Base-by-base conservation (phyloP, 805 yeast species). In the Pichia phayaonensis region DNA sequence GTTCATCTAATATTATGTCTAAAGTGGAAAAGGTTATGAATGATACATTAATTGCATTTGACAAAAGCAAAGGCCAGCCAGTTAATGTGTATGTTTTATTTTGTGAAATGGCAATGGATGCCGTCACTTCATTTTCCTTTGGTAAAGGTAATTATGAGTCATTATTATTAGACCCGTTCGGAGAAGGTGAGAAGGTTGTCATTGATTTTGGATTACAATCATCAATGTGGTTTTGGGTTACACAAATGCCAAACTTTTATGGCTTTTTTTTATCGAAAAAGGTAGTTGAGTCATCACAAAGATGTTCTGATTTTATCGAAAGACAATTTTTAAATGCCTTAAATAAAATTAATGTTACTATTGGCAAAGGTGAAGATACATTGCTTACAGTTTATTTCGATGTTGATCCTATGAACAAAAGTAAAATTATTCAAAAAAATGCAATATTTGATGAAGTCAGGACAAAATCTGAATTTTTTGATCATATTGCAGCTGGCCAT, bases 401-500 rank as follows among this genome's bases (percentile, higher is more conserved):
- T 16, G 21, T 39, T 7, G 44, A 40, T 11, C 11, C 45, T 4
- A n/a, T 4, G 11, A 7, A 27, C 1, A 15, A 31, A 5, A 50
- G 50, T 1, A 41, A 51, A 16, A 24, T 24, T 26, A 23, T 21
- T 10, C 51, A 40, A 34, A 31, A 59, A 54, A 45, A 24, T 43
- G 22, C 48, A 40, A 40, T 52, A 21, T 61, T 59, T 31, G 59
- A 58, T 42, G 36, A 44, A 11, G 3, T 29, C n/a, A 49, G 66
- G 11, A 72, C 75, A 13, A 73, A 72, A n/a, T 67, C 77, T 34
- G 83, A 77, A 55, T 61, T 72, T 26, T 72, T 76, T 43, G 90
- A 84, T 59, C 87, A 84, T 61, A 72, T 83, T 39, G 83, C 84
- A 44, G 90, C 90, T 0, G 90, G 90, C 3, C 90, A 84, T 60